These are phyloP conservation scores for Apostasia shenzhenica DNA, from an alignment of 106 monocot species.

Conservation along the genomic window DNA sequence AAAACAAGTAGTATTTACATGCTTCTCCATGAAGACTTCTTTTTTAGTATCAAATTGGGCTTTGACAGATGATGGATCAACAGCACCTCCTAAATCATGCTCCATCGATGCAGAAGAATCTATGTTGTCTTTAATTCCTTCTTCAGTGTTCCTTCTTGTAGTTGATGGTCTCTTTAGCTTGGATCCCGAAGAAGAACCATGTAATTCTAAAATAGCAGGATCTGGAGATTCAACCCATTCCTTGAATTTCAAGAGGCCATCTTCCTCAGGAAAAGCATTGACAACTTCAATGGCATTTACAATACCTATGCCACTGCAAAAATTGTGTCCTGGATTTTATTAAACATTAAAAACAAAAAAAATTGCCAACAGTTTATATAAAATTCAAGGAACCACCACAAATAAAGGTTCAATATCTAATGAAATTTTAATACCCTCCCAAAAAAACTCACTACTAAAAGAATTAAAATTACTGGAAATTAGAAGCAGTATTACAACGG, in stretches of 20 bases:
- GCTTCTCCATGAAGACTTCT: slow-evolving; percentile 67
- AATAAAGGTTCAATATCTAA: too few relatives aligned
- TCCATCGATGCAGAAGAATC: slow-evolving; percentile 16
- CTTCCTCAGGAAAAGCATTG: slow-evolving; percentile 87
- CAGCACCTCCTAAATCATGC: slow-evolving; percentile 7
- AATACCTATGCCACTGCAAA: slow-evolving; percentile 91
- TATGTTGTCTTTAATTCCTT: slow-evolving; percentile 11
- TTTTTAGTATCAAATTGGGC: slow-evolving; percentile 23
- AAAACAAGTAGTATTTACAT: slow-evolving; percentile 29
- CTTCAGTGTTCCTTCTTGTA: slow-evolving; percentile 15
- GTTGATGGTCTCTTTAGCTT: slow-evolving; percentile 27
- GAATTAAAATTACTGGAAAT: too few relatives aligned
- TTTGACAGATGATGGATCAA: slow-evolving; percentile 21
- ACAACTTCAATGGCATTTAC: slow-evolving; percentile 98
- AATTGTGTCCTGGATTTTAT: not conserved
- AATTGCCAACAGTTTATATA: not conserved
- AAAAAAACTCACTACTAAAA: too few relatives aligned
- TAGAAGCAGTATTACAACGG: too few relatives aligned
- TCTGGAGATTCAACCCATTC: slow-evolving; percentile 98
- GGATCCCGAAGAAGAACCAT: slow-evolving; percentile 29
- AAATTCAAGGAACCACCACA: not conserved
- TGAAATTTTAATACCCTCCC: too few relatives aligned
- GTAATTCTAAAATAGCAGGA: slow-evolving; percentile 61
- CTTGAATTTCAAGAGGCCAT: slow-evolving; percentile 76
- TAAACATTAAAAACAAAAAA: not conserved